Evolutionary conservation across 73 alveolate species (phyloP).

Genomic region (Tetrahymena borealis): DNA sequence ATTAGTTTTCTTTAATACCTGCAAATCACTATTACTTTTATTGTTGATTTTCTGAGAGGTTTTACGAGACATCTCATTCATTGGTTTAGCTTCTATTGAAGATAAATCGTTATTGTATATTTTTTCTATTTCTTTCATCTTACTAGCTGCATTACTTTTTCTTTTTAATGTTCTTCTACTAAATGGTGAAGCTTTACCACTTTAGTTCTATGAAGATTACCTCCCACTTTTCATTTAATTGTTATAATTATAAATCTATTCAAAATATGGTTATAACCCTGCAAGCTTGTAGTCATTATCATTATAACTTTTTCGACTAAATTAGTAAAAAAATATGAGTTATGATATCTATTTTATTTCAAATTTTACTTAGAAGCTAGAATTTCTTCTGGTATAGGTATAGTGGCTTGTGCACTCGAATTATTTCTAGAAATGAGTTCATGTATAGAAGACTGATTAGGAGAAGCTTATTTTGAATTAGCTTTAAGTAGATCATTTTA

Average conservation of each 20-base stretch:
- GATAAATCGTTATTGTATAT: not conserved
- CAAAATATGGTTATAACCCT: not conserved
- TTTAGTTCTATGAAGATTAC: not conserved
- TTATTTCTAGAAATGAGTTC: not conserved
- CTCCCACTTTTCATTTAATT: not conserved
- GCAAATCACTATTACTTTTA: no score
- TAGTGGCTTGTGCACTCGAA: not conserved
- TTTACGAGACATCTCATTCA: not conserved
- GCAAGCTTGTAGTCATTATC: not conserved
- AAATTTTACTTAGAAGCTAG: not conserved
- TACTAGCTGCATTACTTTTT: not conserved
- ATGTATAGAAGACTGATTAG: not conserved
- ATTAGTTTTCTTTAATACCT: no score
- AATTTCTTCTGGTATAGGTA: not conserved
- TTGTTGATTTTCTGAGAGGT: not conserved
- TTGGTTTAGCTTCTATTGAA: not conserved
- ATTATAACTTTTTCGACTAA: not conserved
- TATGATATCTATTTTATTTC: not conserved
- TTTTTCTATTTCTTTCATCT: not conserved
- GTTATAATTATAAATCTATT: not conserved
- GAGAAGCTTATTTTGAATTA: not conserved
- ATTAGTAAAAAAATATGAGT: not conserved
- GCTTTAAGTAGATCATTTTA: not conserved
- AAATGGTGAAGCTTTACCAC: not conserved
- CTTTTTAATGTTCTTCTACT: not conserved